Evolutionary conservation across 1,139 yeast genomes (phyloP).

Genomic region (Lodderomyces metapsilosis): DNA sequence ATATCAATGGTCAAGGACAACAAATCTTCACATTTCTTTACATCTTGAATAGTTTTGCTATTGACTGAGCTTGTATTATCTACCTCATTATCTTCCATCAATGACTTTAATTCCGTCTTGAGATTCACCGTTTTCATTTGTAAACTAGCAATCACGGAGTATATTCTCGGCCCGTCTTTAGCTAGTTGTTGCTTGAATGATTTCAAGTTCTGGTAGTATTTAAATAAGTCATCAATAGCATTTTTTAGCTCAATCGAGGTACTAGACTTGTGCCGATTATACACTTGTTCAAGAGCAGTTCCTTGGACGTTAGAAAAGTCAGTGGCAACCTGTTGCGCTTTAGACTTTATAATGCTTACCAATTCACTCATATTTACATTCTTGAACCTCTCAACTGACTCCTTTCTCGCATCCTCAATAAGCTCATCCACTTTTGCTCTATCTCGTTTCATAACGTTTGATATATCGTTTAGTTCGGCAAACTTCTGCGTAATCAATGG

Average conservation of each 20-base stretch:
- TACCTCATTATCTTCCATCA: conserved; percentile 12
- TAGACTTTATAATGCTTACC: neutral
- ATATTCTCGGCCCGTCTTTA: conserved; percentile 24
- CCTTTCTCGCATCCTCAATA: conserved; percentile 35
- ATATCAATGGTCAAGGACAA: conserved; percentile 64
- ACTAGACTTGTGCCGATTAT: neutral
- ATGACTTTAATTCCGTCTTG: conserved; percentile 27
- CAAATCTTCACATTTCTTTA: conserved; percentile 44
- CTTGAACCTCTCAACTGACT: conserved; percentile 34
- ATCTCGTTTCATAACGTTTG: conserved; percentile 27
- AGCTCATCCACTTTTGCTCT: conserved; percentile 29
- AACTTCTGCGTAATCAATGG: conserved; percentile 34
- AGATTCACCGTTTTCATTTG: conserved; percentile 42
- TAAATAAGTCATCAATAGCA: conserved; percentile 15
- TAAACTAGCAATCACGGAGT: conserved; percentile 33
- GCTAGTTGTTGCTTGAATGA: conserved; percentile 28
- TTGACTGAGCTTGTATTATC: conserved; percentile 13
- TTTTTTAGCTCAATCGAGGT: conserved; percentile 12
- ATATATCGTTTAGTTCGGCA: conserved; percentile 38
- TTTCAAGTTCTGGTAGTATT: conserved; percentile 17
- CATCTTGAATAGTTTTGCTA: conserved; percentile 25
- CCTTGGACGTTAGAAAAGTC: neutral
- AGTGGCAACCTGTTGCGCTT: neutral
- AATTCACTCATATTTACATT: conserved; percentile 13
- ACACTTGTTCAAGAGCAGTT: neutral